Percentiles rank a stretch among this genome's conserved stretches.
These are phyloP conservation scores for Psilocybe azurescens DNA, from an alignment of 768 basidiomycete species.

Conservation along the genomic window DNA sequence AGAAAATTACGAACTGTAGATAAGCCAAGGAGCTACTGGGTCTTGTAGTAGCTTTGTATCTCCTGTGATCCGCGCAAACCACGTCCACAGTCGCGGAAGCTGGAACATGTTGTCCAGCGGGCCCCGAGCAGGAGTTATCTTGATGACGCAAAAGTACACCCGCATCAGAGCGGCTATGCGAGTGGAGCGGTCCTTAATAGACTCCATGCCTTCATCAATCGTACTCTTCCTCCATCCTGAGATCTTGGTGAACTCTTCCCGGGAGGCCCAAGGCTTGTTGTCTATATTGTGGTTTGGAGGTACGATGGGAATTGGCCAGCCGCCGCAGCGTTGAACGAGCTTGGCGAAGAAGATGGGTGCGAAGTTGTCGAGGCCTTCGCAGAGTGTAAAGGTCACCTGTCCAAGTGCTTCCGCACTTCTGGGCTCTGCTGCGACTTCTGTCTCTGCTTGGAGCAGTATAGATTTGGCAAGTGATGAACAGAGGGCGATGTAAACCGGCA, in stretches of 20 bases:
- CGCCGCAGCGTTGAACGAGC: slow-evolving; percentile 85
- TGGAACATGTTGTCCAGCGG: slow-evolving; percentile 62
- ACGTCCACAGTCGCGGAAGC: slow-evolving; percentile 71
- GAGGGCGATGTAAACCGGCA: slow-evolving; percentile 70
- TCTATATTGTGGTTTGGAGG: slow-evolving; percentile 60
- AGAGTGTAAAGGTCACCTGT: slow-evolving; percentile 72
- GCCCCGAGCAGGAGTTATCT: slow-evolving; percentile 39
- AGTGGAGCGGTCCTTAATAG: slow-evolving; percentile 60
- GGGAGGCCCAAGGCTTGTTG: slow-evolving; percentile 47
- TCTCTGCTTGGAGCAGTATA: slow-evolving; percentile 91
- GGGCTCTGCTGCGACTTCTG: slow-evolving; percentile 89
- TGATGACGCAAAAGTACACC: slow-evolving; percentile 82
- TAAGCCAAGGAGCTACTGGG: slow-evolving; percentile 66
- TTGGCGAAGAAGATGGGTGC: slow-evolving; percentile 82
- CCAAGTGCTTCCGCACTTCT: slow-evolving; percentile 86
- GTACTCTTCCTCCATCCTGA: slow-evolving; percentile 58
- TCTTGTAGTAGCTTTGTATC: slow-evolving; percentile 56
- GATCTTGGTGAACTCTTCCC: slow-evolving; percentile 48
- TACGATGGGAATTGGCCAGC: slow-evolving; percentile 80
- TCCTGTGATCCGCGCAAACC: slow-evolving; percentile 67
- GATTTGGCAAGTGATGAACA: slow-evolving; percentile 90
- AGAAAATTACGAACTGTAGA: slow-evolving; percentile 59
- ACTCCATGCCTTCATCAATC: slow-evolving; percentile 52
- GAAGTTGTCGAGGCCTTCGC: slow-evolving; percentile 63
- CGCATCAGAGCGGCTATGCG: slow-evolving; percentile 83